Evolutionary conservation across 306 rosid species (phyloP).

Genomic region (Argentina anserina): DNA sequence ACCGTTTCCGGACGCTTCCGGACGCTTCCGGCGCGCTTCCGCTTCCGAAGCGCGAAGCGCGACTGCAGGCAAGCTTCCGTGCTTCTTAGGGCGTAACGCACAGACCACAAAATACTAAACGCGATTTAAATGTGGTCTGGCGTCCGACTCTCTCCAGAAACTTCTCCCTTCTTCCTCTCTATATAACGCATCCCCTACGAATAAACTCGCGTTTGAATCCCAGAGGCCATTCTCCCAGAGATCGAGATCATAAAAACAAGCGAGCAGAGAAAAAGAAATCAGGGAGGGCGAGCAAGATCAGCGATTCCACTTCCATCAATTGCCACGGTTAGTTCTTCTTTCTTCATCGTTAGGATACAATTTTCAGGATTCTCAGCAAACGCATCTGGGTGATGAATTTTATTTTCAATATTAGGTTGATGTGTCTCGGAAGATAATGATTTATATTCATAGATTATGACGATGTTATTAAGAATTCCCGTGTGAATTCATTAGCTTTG

Average conservation of each 20-base stretch:
- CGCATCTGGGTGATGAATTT: too few species aligned
- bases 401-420: too few species aligned
- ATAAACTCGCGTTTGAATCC: fast-evolving
- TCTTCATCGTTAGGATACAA: neutral
- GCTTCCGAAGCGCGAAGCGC: too few species aligned
- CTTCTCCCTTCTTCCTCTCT: neutral
- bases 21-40: too few species aligned
- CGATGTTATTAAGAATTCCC: too few species aligned
- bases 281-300: neutral
- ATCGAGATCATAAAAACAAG: neutral
- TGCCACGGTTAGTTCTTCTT: neutral
- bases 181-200: neutral
- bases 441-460: too few species aligned
- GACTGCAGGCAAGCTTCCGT: too few species aligned
- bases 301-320: neutral
- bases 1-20: too few species aligned
- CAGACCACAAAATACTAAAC: neutral
- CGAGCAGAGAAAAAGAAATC: neutral
- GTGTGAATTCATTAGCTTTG: neutral
- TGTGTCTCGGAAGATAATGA: too few species aligned
- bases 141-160: constrained; percentile 6
- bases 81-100: neutral
- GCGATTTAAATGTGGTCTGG: neutral
- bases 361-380: too few species aligned
- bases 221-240: neutral